Percentiles rank a stretch among this genome's conserved stretches.
phyloP scores from a whole-genome alignment of 495 filamentous ascomycete species.

The Rhizodiscina lignyota region DNA sequence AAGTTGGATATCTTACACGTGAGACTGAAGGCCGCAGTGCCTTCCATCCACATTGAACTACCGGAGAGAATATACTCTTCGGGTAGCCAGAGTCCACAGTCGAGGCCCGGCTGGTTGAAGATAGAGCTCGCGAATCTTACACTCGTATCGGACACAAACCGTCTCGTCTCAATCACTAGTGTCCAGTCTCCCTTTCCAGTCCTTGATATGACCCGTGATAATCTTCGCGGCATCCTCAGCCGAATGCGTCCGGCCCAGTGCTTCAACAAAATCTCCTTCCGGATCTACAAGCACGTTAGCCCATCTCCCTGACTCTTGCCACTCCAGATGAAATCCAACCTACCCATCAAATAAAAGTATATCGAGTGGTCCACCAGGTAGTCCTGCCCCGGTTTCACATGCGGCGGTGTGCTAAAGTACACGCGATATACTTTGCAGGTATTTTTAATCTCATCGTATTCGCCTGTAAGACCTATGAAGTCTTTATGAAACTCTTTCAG shows the following conservation, averaged over 20 bases:
- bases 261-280: slow-evolving; percentile 96
- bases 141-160: no score
- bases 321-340: slow-evolving; percentile 13
- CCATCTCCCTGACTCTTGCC: background rate
- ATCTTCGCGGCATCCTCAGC: slow-evolving; percentile 71
- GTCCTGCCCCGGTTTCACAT: slow-evolving; percentile 83
- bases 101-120: no score
- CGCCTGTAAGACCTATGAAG: slow-evolving; percentile 79
- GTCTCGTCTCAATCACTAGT: no score
- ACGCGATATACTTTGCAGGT: slow-evolving; percentile 91
- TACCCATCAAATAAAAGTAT: slow-evolving; percentile 96
- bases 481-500: slow-evolving; percentile 82
- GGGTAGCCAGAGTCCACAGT: no score
- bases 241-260: slow-evolving; percentile 83
- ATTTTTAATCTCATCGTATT: slow-evolving; percentile 78
- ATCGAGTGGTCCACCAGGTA: slow-evolving; percentile 98
- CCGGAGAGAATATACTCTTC: no score
- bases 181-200: slow-evolving; percentile 53
- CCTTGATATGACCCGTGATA: slow-evolving; percentile 74
- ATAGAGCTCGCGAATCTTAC: no score
- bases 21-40: no score
- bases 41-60: no score
- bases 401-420: slow-evolving; percentile 83
- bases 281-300: slow-evolving; percentile 40
- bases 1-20: no score